Percentiles rank a stretch among this genome's conserved stretches.
Conservation (phyloP, 495 filamentous ascomycete species). For the Trichoderma gamsii region DNA sequence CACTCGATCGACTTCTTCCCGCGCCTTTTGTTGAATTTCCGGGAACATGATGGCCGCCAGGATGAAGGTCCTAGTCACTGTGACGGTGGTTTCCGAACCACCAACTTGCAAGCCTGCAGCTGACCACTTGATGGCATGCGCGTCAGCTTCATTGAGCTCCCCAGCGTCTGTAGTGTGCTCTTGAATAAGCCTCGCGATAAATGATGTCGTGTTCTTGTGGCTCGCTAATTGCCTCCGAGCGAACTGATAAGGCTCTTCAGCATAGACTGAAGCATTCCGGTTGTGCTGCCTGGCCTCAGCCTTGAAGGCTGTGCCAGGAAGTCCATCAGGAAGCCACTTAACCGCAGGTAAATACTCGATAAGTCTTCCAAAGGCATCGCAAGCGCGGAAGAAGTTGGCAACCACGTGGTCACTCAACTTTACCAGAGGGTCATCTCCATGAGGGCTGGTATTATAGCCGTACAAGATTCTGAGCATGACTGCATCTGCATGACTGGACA, state of each 20-base stretch:
- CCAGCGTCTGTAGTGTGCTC: not conserved
- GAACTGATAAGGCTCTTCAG: slow-evolving; percentile 6
- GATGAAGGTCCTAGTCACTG: slow-evolving; percentile 33
- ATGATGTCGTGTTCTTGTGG: not conserved
- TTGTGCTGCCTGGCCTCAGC: slow-evolving; percentile 26
- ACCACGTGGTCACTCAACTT: slow-evolving; percentile 30
- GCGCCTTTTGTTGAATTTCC: slow-evolving; percentile 41
- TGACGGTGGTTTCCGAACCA: slow-evolving; percentile 39
- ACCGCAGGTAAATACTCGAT: slow-evolving; percentile 39
- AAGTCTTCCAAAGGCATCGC: slow-evolving; percentile 30
- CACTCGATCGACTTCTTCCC: slow-evolving; percentile 47
- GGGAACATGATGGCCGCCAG: slow-evolving; percentile 43
- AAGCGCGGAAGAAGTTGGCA: slow-evolving; percentile 30
- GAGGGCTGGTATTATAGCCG: slow-evolving; percentile 37
- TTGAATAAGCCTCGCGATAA: not conserved
- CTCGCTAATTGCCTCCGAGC: not conserved
- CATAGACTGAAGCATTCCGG: slow-evolving; percentile 13
- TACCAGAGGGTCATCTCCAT: slow-evolving; percentile 34
- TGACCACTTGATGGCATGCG: slow-evolving; percentile 22
- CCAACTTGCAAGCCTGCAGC: slow-evolving; percentile 38
- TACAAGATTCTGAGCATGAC: slow-evolving; percentile 41
- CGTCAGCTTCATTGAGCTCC: not conserved
- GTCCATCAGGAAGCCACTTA: slow-evolving; percentile 36
- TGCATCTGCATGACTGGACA: slow-evolving; percentile 25
- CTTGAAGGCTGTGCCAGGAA: slow-evolving; percentile 41